Conservation (phyloP, 2,329 filamentous ascomycete genomes). For the Teratosphaeria pseudoeucalypti region DNA sequence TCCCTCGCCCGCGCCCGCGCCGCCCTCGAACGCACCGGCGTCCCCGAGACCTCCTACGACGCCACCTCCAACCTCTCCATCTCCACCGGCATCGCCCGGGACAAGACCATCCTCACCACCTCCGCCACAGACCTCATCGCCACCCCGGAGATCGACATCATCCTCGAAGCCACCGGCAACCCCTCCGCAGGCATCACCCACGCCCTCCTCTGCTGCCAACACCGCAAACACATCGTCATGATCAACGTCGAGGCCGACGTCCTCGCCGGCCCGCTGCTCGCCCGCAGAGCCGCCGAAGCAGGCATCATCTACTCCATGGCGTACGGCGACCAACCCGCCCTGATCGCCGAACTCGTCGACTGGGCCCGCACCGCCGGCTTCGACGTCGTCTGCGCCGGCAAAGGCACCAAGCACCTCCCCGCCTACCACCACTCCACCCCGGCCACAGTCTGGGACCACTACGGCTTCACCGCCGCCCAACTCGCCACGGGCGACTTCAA, state of each 20-base stretch:
- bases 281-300: slow-evolving; percentile 33
- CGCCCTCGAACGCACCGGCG: slow-evolving; percentile 33
- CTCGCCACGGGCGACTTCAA: slow-evolving; percentile 35
- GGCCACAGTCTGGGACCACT: slow-evolving; percentile 38
- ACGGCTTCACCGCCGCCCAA: slow-evolving; percentile 38
- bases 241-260: slow-evolving; percentile 40
- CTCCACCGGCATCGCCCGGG: slow-evolving; percentile 30
- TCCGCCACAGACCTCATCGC: slow-evolving; percentile 34
- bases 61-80: slow-evolving; percentile 24
- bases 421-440: slow-evolving; percentile 38
- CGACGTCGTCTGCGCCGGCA: slow-evolving; percentile 36
- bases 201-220: slow-evolving; percentile 35
- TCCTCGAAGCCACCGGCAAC: slow-evolving; percentile 36
- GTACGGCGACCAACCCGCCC: slow-evolving; percentile 36
- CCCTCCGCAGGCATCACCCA: slow-evolving; percentile 35
- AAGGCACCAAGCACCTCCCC: slow-evolving; percentile 38
- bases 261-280: slow-evolving; percentile 32
- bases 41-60: slow-evolving; percentile 31
- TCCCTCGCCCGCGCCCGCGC: slow-evolving; percentile 31
- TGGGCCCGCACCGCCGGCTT: slow-evolving; percentile 37
- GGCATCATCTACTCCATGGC: slow-evolving; percentile 41
- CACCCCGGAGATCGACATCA: slow-evolving; percentile 34
- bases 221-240: slow-evolving; percentile 42
- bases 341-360: slow-evolving; percentile 36
- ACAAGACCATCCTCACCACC: slow-evolving; percentile 34